A percentile compares a stretch with the other conserved stretches of the same genome.
Evolutionary conservation across 192 early-diverging fungal genomes (phyloP).

Genomic region (Linnemannia schmuckeri): DNA sequence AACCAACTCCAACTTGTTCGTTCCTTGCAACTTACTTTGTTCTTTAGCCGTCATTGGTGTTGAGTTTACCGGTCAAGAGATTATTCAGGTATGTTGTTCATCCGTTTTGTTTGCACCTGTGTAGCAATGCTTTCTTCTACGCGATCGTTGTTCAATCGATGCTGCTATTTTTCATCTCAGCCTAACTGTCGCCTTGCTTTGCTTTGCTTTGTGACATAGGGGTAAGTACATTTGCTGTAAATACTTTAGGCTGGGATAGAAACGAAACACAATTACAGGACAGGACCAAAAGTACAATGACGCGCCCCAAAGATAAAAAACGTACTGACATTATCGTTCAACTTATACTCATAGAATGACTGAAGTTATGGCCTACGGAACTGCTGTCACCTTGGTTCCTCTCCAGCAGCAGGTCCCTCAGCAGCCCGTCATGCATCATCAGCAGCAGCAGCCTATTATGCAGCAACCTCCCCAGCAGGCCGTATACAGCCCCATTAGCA

Average conservation of each 20-base stretch:
- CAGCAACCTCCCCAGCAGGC: constrained; percentile 13
- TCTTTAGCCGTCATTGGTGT: constrained; percentile 45
- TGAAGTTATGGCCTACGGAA: constrained; percentile 48
- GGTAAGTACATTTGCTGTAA: constrained; percentile 7
- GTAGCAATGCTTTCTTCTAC: neutral
- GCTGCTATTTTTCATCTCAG: neutral
- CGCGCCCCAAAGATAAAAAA: neutral
- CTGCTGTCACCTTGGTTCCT: constrained; percentile 44
- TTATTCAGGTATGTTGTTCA: constrained; percentile 36
- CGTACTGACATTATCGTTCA: neutral
- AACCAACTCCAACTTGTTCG: neutral
- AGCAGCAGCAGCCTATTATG: neutral
- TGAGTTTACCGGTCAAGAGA: constrained; percentile 49
- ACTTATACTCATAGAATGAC: constrained; percentile 31
- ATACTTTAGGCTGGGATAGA: neutral
- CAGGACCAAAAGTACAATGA: neutral
- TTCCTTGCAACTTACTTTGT: constrained; percentile 3
- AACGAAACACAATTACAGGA: neutral
- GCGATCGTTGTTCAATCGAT: neutral
- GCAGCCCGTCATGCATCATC: constrained; percentile 8
- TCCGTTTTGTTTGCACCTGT: neutral
- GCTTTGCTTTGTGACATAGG: constrained; percentile 2
- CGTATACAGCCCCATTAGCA: neutral
- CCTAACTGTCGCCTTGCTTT: neutral
- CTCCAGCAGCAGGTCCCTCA: constrained; percentile 28